Evolutionary conservation across 2,329 filamentous ascomycete species (phyloP).

Genomic region (Penicillium vulpinum): DNA sequence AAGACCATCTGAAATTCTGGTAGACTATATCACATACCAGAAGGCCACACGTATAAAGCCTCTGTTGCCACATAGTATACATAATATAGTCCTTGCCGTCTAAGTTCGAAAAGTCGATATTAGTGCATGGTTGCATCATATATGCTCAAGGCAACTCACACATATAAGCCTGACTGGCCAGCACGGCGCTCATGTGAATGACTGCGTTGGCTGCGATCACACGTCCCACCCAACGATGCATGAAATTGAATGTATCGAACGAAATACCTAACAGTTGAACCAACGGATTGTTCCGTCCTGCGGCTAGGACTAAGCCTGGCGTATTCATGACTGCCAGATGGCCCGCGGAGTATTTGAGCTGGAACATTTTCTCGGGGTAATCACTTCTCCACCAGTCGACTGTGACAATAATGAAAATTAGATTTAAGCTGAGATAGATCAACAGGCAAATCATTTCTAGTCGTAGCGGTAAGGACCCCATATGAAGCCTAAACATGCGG

Average conservation of each 20-base stretch:
- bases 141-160: conserved; percentile 17
- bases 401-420: conserved; percentile 63
- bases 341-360: conserved; percentile 76
- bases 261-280: conserved; percentile 76
- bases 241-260: conserved; percentile 91
- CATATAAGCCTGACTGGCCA: conserved; percentile 22
- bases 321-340: conserved; percentile 82
- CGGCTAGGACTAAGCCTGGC: conserved; percentile 81
- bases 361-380: conserved; percentile 33
- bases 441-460: conserved; percentile 69
- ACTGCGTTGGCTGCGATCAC: conserved; percentile 67
- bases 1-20: neutral
- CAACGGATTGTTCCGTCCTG: conserved; percentile 86
- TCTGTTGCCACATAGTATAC: conserved; percentile 28
- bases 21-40: conserved; percentile 39
- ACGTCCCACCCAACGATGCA: conserved; percentile 79
- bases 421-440: conserved; percentile 66
- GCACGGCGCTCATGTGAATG: conserved; percentile 58
- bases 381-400: conserved; percentile 34
- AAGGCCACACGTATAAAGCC: conserved; percentile 33
- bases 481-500: conserved; percentile 64
- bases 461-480: conserved; percentile 72
- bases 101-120: neutral
- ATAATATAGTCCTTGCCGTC: conserved; percentile 57
- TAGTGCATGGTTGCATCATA: neutral